phyloP scores from a whole-genome alignment of 441 rosid species.

The Sinapis alba region DNA sequence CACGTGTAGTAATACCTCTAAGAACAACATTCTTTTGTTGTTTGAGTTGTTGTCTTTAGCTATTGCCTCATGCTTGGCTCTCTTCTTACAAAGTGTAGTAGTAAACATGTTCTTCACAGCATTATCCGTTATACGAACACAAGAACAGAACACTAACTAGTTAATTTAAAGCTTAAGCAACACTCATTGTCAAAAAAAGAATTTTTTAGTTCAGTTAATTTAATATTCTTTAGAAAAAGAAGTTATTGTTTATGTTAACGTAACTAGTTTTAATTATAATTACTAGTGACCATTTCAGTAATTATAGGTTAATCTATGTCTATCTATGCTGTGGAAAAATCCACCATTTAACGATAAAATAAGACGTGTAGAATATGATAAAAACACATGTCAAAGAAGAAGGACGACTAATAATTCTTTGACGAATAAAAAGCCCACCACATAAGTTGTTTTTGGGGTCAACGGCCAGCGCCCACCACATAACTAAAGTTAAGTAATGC shows the following conservation, averaged over 20 bases:
- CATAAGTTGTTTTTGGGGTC: conserved; percentile 4
- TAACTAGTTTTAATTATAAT: neutral
- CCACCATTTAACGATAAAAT: neutral
- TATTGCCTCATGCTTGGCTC: conserved; percentile 80
- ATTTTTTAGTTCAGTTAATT: too few relatives aligned
- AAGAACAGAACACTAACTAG: neutral
- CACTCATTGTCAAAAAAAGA: too few relatives aligned
- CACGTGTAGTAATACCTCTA: conserved; percentile 39
- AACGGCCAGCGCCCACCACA: conserved; percentile 3
- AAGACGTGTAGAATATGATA: conserved; percentile 3
- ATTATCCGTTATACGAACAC: conserved; percentile 72
- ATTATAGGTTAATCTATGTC: neutral
- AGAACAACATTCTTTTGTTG: conserved; percentile 60
- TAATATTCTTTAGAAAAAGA: too few relatives aligned
- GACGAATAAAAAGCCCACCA: neutral
- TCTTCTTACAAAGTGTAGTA: conserved; percentile 91
- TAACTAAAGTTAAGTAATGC: neutral
- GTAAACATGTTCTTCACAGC: conserved; percentile 92
- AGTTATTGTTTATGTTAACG: neutral
- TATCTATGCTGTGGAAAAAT: neutral
- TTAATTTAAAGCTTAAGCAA: too few relatives aligned
- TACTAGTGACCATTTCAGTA: neutral
- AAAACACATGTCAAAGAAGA: neutral
- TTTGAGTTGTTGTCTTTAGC: conserved; percentile 64
- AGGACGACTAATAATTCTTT: neutral